These are phyloP conservation scores for Trichosanthes cucumerina DNA, from an alignment of 306 rosid genomes.

Conservation along the genomic window DNA sequence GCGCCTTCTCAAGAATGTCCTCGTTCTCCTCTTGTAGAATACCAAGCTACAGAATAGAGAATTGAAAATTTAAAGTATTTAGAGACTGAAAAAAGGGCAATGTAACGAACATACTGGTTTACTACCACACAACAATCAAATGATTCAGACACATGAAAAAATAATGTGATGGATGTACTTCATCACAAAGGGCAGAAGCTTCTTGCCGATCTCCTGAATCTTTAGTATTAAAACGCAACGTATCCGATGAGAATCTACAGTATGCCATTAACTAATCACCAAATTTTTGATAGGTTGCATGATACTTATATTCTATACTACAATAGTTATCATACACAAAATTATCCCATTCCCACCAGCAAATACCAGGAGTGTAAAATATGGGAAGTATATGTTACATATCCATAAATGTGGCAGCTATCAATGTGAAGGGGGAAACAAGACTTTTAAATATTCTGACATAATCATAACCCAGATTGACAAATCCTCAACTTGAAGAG, in stretches of 20 bases:
- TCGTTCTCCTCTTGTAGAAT: conserved; percentile 82
- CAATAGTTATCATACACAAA: background rate
- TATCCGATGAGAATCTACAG: conserved; percentile 57
- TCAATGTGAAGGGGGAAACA: background rate
- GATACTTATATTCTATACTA: background rate
- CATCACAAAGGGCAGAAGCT: conserved; percentile 74
- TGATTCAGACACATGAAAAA: conserved; percentile 4
- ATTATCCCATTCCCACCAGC: background rate
- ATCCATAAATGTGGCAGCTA: background rate
- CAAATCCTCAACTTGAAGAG: background rate
- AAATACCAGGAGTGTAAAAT: background rate
- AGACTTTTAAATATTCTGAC: background rate
- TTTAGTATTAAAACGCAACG: conserved; percentile 34
- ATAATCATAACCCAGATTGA: background rate
- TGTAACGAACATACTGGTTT: background rate
- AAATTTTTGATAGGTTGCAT: background rate
- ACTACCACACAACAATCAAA: conserved; percentile 1
- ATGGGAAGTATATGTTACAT: background rate
- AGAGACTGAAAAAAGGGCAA: background rate
- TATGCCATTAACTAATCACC: background rate
- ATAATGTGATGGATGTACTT: conserved; percentile 37
- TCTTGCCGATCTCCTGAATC: conserved; percentile 55
- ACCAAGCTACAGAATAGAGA: conserved; percentile 54
- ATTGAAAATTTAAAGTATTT: background rate
- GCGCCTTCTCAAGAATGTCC: conserved; percentile 61